Percentiles rank a stretch among this genome's conserved stretches.
phyloP scores from a whole-genome alignment of 1,284 basidiomycete genomes.

The Porogramme epimiltina region DNA sequence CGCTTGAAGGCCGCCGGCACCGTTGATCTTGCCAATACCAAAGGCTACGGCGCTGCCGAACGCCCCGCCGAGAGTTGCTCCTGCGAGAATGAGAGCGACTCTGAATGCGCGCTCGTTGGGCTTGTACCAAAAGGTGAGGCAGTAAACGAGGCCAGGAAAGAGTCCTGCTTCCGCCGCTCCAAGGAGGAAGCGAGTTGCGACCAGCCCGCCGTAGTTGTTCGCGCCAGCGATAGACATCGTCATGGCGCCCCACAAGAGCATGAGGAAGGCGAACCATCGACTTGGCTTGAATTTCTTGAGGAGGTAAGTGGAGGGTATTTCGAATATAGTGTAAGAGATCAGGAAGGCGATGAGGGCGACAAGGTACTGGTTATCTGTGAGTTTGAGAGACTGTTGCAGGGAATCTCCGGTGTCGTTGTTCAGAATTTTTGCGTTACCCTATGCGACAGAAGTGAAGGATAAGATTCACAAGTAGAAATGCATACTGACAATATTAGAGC shows the following conservation, averaged over 20 bases:
- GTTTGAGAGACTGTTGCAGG: slow-evolving; percentile 31
- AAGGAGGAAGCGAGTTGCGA: slow-evolving; percentile 56
- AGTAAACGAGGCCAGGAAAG: slow-evolving; percentile 58
- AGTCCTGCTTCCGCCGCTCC: slow-evolving; percentile 68
- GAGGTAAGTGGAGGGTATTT: slow-evolving; percentile 42
- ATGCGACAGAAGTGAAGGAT: not conserved
- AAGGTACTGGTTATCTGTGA: slow-evolving; percentile 35
- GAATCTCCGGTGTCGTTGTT: slow-evolving; percentile 36
- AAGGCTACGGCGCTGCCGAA: slow-evolving; percentile 46
- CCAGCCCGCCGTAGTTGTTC: slow-evolving; percentile 35
- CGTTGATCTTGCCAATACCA: slow-evolving; percentile 37
- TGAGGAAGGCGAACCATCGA: slow-evolving; percentile 38
- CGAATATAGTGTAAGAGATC: slow-evolving; percentile 37
- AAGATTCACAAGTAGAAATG: not conserved
- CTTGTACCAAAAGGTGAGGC: slow-evolving; percentile 43
- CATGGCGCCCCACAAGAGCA: slow-evolving; percentile 43
- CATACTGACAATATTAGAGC: slow-evolving; percentile 17
- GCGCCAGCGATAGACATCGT: slow-evolving; percentile 35
- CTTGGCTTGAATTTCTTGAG: slow-evolving; percentile 44
- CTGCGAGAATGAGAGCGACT: slow-evolving; percentile 38
- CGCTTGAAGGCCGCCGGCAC: slow-evolving; percentile 31
- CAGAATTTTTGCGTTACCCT: slow-evolving; percentile 41
- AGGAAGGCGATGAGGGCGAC: slow-evolving; percentile 42
- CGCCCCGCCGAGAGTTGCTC: slow-evolving; percentile 43
- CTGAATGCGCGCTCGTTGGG: slow-evolving; percentile 42